Conservation (phyloP, 345 rosid genomes). For the Capsella bursapastoris region DNA sequence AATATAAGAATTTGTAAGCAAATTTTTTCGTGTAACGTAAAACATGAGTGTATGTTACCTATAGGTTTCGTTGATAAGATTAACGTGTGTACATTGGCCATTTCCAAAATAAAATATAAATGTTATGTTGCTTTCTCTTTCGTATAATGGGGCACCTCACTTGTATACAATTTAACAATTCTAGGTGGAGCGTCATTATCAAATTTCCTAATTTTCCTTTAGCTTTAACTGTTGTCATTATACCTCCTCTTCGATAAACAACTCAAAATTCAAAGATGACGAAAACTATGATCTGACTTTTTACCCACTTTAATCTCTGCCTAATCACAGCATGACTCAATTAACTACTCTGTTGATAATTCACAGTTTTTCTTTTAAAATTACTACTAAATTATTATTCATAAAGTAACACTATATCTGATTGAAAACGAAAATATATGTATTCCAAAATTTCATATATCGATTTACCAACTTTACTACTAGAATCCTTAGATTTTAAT, state of each 20-base stretch:
- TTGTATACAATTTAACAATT: not conserved
- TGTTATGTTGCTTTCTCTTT: constrained; percentile 13
- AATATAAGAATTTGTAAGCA: no score
- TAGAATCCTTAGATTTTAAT: not conserved
- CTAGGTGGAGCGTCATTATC: constrained; percentile 40
- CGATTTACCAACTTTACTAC: not conserved
- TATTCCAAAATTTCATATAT: not conserved
- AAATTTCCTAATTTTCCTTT: constrained; percentile 4
- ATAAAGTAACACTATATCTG: not conserved
- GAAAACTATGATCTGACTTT: not conserved
- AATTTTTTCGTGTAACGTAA: not conserved
- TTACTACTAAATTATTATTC: not conserved
- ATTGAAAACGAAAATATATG: not conserved
- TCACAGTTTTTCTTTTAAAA: not conserved
- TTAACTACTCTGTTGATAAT: not conserved
- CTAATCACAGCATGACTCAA: not conserved
- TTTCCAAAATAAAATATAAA: not conserved
- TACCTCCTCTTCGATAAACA: constrained; percentile 8
- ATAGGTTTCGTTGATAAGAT: not conserved
- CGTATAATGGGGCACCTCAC: constrained; percentile 30
- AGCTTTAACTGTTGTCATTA: constrained; percentile 23
- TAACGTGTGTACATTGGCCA: constrained; percentile 1
- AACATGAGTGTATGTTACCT: not conserved
- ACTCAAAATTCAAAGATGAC: constrained; percentile 33
- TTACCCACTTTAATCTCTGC: not conserved